Evolutionary conservation across 2,329 filamentous ascomycete genomes (phyloP).

Genomic region (Proliferodiscus dingleyae): DNA sequence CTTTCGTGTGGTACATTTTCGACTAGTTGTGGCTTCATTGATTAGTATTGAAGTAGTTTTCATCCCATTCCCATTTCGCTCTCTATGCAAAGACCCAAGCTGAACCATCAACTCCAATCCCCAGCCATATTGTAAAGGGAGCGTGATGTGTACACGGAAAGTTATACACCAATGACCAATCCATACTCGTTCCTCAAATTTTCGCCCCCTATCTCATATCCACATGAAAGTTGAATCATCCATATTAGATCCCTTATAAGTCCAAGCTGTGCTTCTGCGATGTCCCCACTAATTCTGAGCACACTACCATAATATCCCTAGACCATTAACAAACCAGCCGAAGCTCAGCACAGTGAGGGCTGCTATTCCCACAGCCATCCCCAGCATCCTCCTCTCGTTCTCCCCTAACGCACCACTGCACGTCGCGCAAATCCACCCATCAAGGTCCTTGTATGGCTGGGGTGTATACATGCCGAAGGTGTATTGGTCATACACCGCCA

Average conservation of each 20-base stretch:
- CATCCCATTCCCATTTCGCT: too few species aligned
- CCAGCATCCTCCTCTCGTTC: slow-evolving; percentile 43
- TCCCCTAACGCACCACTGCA: slow-evolving; percentile 49
- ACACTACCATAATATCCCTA: slow-evolving; percentile 29
- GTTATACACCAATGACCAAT: slow-evolving; percentile 7
- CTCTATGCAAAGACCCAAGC: slow-evolving; percentile 19
- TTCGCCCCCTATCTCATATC: slow-evolving; percentile 1
- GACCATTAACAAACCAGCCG: slow-evolving; percentile 58
- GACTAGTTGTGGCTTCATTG: too few species aligned
- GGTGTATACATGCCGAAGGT: slow-evolving; percentile 54
- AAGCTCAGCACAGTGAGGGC: slow-evolving; percentile 54
- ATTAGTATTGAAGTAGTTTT: slow-evolving; percentile 8
- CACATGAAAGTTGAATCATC: not conserved
- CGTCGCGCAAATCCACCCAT: slow-evolving; percentile 51
- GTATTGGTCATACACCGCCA: slow-evolving; percentile 45
- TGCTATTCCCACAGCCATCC: slow-evolving; percentile 50
- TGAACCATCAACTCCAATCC: slow-evolving; percentile 17
- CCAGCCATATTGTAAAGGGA: slow-evolving; percentile 13
- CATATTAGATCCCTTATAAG: not conserved
- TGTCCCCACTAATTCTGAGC: not conserved
- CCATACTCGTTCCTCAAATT: slow-evolving; percentile 1
- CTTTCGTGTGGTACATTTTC: too few species aligned
- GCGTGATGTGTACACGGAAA: slow-evolving; percentile 5
- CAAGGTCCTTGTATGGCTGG: slow-evolving; percentile 46
- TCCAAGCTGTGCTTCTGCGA: too few species aligned